Percentiles rank a stretch among this genome's conserved stretches.
These are phyloP conservation scores for Candida sakaeoensis DNA, from an alignment of 805 yeast genomes.

Conservation along the genomic window DNA sequence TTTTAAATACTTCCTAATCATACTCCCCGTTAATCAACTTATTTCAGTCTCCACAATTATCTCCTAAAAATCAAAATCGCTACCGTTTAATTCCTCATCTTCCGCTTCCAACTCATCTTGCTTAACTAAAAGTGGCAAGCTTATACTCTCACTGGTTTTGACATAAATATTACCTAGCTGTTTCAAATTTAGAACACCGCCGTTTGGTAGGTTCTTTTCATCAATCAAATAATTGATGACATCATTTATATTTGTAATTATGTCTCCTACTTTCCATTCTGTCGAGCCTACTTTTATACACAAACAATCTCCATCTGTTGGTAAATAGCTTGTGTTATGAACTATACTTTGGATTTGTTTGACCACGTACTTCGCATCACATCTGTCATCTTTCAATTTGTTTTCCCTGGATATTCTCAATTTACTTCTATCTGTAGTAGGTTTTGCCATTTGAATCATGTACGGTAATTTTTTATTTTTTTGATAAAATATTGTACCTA, in stretches of 20 bases:
- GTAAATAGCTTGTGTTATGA: conserved; percentile 54
- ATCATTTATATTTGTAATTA: conserved; percentile 52
- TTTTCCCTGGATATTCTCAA: conserved; percentile 5
- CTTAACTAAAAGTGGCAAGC: conserved; percentile 48
- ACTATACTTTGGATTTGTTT: conserved; percentile 64
- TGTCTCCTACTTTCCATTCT: conserved; percentile 37
- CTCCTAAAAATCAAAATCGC: conserved; percentile 17
- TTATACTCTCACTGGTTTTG: conserved; percentile 63
- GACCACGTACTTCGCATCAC: conserved; percentile 62
- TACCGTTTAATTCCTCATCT: conserved; percentile 12
- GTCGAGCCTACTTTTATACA: conserved; percentile 58
- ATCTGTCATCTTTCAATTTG: conserved; percentile 52
- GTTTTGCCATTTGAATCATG: conserved; percentile 57
- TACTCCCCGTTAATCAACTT: no score
- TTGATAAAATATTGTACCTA: conserved; percentile 60
- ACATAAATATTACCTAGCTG: conserved; percentile 52
- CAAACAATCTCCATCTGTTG: conserved; percentile 61
- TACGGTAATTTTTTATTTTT: conserved; percentile 66
- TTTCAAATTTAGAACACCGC: conserved; percentile 46
- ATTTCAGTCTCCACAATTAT: no score
- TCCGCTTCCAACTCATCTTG: conserved; percentile 1
- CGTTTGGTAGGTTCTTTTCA: conserved; percentile 47
- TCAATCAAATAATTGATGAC: conserved; percentile 47
- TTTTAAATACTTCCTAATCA: no score
- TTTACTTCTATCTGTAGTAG: conserved; percentile 24